These are phyloP conservation scores for Sequoiadendron giganteum DNA, from an alignment of 75 land plant genomes.

Conservation along the genomic window DNA sequence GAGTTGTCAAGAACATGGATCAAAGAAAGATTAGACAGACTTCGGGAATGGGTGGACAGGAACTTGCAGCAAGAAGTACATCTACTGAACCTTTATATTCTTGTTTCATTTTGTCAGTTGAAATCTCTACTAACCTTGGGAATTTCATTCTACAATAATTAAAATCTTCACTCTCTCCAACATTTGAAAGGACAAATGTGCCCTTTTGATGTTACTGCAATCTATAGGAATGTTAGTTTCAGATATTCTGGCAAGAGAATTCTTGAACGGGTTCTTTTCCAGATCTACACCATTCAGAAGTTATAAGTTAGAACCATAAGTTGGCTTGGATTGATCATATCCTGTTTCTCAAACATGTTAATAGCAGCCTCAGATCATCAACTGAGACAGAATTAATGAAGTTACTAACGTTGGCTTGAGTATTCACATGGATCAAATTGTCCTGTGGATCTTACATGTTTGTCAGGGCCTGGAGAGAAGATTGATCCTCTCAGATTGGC, in stretches of 20 bases:
- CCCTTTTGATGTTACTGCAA: background rate
- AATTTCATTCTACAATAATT: background rate
- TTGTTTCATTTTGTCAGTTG: background rate
- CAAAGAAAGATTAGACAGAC: slow-evolving; percentile 60
- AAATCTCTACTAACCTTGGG: background rate
- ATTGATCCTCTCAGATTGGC: too few relatives aligned
- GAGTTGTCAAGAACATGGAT: slow-evolving; percentile 79
- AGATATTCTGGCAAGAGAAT: background rate
- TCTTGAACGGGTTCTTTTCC: too few relatives aligned
- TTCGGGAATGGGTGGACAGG: slow-evolving; percentile 79
- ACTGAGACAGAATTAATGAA: too few relatives aligned
- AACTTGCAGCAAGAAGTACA: slow-evolving; percentile 88
- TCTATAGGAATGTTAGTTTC: background rate
- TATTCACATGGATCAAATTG: too few relatives aligned
- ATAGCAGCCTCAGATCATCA: too few relatives aligned
- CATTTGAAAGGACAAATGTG: background rate
- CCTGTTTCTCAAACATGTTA: too few relatives aligned
- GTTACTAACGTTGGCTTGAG: too few relatives aligned
- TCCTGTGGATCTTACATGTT: too few relatives aligned
- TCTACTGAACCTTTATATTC: background rate
- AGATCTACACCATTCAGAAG: too few relatives aligned
- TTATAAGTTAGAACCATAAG: too few relatives aligned
- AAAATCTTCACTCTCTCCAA: background rate
- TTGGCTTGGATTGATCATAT: too few relatives aligned
- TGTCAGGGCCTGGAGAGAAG: too few relatives aligned